A percentile compares a stretch with the other conserved stretches of the same genome.
Conservation (phyloP, 139 green algal genomes). For the Mesotaenium endlicherianum region DNA sequence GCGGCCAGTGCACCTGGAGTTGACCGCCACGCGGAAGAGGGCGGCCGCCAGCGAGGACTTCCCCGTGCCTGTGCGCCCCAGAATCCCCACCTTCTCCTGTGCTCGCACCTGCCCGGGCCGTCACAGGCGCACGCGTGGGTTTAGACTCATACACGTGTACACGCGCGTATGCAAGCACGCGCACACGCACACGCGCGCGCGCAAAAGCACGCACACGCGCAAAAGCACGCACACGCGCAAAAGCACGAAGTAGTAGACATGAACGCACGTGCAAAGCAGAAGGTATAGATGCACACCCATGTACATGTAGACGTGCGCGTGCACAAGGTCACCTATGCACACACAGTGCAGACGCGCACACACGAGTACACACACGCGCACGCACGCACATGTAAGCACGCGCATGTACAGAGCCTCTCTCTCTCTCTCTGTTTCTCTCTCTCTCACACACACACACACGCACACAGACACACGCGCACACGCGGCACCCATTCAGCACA, state of each 20-base stretch:
- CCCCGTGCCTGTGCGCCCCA: constrained; percentile 55
- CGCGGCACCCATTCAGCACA: no score
- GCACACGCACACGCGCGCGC: not conserved
- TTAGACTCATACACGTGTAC: not conserved
- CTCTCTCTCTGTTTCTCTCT: no score
- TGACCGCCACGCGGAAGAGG: constrained; percentile 69
- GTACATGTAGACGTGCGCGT: not conserved
- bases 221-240: no score
- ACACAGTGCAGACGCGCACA: not conserved
- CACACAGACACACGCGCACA: no score
- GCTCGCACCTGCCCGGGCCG: constrained; percentile 3
- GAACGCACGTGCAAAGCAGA: no score
- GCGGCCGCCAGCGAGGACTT: constrained; percentile 69
- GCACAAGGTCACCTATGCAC: not conserved
- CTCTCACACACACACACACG: no score
- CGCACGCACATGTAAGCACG: not conserved
- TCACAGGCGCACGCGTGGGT: not conserved
- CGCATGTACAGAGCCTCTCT: no score
- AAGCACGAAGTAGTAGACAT: no score
- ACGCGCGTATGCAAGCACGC: not conserved
- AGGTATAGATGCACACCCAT: no score
- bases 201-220: not conserved
- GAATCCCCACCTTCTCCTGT: constrained; percentile 38
- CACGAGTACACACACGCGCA: not conserved
- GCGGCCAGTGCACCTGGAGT: constrained; percentile 47